Base-by-base conservation (phyloP, 108 stramenopile genomes). In the Discostella pseudostelligera region DNA sequence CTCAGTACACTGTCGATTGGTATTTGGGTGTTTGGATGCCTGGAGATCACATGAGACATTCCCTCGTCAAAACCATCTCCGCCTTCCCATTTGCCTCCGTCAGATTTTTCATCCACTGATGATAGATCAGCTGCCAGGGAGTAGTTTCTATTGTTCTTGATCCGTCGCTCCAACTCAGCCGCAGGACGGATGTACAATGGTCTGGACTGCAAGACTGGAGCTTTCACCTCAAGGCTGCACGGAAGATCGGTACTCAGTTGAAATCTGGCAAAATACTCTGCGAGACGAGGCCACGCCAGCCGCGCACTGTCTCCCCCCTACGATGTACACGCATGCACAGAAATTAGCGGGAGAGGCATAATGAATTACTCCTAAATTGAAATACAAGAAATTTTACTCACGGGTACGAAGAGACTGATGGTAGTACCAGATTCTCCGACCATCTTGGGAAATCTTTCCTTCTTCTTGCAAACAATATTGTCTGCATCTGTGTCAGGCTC, bases 171-270 rank as follows among this genome's bases (percentile, higher is more conserved):
- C 50, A 70, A 48, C 46, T 76, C 80, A 11, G 20, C 35, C 12
- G 83, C 59, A 14, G 84, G 78, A 36, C 81, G 81, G 60, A 91
- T 67, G 57, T 72, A 83, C 17, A 94, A 42, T 0, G 92, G 92
- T 17, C 74, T 44, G 14, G 29, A 61, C 10, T 77, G 81, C 25
- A 94, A 61, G 0, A 82, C 76, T 32, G 89, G 89, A 8, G 92
- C 92, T 53, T 84, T 48, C 10, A 94, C 88, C 67, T 94, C 87
- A 8, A 94, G 62, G 51, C 86, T 82, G 57, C 87, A 90, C 3
- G 74, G 48, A 10, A 94, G 70, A 14, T 72, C 39, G 14, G 78
- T 49, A 62, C 81, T 83, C 19, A 90, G 79, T 59, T 86, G 87
- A 71, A 89, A 90, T 21, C 89, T 50, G 8, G 82, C 78, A 73